Evolutionary conservation across 148 eudicot genomes (phyloP).

Genomic region (Nyssa sinensis): DNA sequence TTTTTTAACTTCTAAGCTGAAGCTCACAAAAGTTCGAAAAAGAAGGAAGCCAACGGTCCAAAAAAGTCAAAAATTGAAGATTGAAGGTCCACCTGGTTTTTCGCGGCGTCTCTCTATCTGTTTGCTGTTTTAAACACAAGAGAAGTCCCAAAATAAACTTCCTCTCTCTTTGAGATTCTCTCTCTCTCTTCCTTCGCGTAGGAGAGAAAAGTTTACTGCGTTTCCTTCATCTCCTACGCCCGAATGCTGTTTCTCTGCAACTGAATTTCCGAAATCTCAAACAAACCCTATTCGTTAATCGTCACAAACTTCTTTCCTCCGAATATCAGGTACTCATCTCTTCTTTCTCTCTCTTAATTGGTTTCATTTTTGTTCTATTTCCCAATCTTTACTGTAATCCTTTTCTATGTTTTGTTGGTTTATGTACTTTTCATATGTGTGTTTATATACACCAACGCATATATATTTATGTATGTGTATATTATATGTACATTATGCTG

Average conservation of each 20-base stretch:
- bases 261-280: background rate
- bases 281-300: background rate
- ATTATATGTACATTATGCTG: too few species aligned
- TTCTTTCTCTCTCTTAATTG: background rate
- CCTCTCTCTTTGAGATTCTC: background rate
- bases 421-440: too few species aligned
- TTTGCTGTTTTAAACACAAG: background rate
- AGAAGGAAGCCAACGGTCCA: background rate
- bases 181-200: background rate
- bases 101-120: background rate
- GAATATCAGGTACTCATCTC: slow-evolving; percentile 10
- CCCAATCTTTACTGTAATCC: too few species aligned
- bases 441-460: too few species aligned
- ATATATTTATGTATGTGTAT: background rate
- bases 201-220: background rate
- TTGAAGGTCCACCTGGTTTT: background rate
- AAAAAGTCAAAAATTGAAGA: background rate
- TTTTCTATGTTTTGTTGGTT: too few species aligned
- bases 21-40: too few species aligned
- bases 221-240: slow-evolving; percentile 1
- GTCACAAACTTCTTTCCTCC: too few species aligned
- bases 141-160: background rate
- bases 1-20: too few species aligned
- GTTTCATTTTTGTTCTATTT: background rate
- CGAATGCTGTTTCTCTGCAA: background rate